phyloP scores from a whole-genome alignment of 2,329 filamentous ascomycete genomes.

The Thermomyces lanuginosus region DNA sequence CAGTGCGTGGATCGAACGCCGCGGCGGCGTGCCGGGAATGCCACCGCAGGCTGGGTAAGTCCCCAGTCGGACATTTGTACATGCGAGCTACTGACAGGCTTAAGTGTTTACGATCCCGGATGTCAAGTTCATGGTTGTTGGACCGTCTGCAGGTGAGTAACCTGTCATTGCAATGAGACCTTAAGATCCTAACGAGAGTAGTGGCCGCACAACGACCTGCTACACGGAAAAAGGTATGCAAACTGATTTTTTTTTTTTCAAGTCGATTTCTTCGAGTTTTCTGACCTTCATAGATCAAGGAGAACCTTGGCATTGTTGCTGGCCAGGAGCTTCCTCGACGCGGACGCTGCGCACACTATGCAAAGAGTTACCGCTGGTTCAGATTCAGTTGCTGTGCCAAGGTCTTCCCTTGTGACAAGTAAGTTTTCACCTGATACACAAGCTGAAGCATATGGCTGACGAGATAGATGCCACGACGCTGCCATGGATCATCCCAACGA shows the following conservation, averaged over 20 bases:
- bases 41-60: slow-evolving; percentile 55
- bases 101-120: slow-evolving; percentile 56
- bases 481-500: slow-evolving; percentile 57
- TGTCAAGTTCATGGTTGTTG: slow-evolving; percentile 60
- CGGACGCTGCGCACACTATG: slow-evolving; percentile 39
- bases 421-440: slow-evolving; percentile 9
- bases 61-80: slow-evolving; percentile 2
- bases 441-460: neutral
- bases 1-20: slow-evolving; percentile 56
- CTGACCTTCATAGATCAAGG: slow-evolving; percentile 11
- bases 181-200: neutral
- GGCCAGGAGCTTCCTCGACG: slow-evolving; percentile 38
- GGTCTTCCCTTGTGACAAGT: slow-evolving; percentile 42
- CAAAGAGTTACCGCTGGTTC: slow-evolving; percentile 42
- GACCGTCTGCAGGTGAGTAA: slow-evolving; percentile 34
- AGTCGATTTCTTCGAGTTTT: neutral
- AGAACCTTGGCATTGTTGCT: slow-evolving; percentile 38
- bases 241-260: neutral
- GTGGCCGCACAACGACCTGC: slow-evolving; percentile 4
- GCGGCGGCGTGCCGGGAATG: slow-evolving; percentile 65
- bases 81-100: neutral
- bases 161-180: neutral
- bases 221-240: slow-evolving; percentile 6
- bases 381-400: slow-evolving; percentile 42
- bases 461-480: slow-evolving; percentile 52